phyloP scores from a whole-genome alignment of 2,329 filamentous ascomycete species.

The Polychaeton citri region DNA sequence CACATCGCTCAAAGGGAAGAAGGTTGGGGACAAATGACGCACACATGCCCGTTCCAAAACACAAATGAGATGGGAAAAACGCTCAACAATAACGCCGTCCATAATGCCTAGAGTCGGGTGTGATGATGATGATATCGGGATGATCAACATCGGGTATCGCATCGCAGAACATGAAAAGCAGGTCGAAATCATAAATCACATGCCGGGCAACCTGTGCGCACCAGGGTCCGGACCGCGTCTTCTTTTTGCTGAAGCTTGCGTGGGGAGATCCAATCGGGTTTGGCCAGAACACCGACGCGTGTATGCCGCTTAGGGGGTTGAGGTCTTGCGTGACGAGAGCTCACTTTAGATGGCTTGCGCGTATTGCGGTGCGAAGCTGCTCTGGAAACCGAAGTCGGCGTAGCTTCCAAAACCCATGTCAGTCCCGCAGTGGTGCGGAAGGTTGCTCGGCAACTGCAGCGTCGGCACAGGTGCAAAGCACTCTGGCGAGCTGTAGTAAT shows the following conservation, averaged over 20 bases:
- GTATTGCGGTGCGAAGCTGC: conserved; percentile 61
- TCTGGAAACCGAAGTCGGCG: conserved; percentile 74
- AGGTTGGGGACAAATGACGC: too few species aligned
- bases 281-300: conserved; percentile 28
- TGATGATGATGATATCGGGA: conserved; percentile 21
- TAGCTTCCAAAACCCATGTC: conserved; percentile 49
- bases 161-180: conserved; percentile 22
- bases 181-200: conserved; percentile 25
- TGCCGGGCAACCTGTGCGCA: conserved; percentile 29
- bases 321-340: background rate
- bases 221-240: conserved; percentile 17
- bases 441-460: conserved; percentile 74
- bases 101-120: conserved; percentile 34
- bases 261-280: conserved; percentile 19
- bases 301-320: conserved; percentile 1
- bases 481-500: conserved; percentile 69
- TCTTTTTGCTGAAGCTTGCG: too few species aligned
- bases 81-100: conserved; percentile 35
- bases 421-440: conserved; percentile 71
- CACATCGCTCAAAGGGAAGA: conserved; percentile 8
- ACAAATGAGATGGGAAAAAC: too few species aligned
- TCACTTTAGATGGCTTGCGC: conserved; percentile 58
- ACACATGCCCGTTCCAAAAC: conserved; percentile 1
- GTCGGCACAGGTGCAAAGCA: conserved; percentile 60
- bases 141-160: conserved; percentile 27